Base-by-base conservation (phyloP, 305 asterid genomes). In the Fraxinus albicans region DNA sequence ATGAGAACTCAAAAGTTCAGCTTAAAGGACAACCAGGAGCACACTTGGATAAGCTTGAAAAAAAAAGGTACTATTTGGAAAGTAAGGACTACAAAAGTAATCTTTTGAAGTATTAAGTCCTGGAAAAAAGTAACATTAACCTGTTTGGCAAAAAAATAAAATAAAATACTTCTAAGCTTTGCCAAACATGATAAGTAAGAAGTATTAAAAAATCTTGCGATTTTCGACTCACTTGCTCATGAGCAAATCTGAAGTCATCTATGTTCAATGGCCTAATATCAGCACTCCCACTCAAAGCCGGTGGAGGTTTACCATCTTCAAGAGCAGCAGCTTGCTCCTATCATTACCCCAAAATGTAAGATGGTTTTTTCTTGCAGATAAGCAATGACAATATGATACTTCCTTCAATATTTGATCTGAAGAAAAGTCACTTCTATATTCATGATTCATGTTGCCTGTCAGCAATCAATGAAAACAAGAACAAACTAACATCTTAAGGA, bases 221-320 rank as follows among this genome's bases (percentile, higher is more conserved):
- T 33, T 78, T 72, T 63, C 0, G 10, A 77, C 92, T 87, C 70
- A 90, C 95, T 87, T 82, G 85, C n/a, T 90, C 92, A 35, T 89
- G 93, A 75, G 95, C 95, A 84, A 85, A 90, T 86, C 81, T 89
- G 88, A 91, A 90, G 89, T 91, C 95, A 73, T 90, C 95, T 63
- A 82, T 63, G 79, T 84, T 90, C 40, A 90, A 80, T 1, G 93
- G 78, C 19, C 95, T 91, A 67, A 91, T 89, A 85, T 91, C 93
- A 70, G 88, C 85, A 86, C 91, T 90, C 69, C 89, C 92, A 72
- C 93, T 90, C 83, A 91, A 86, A 81, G 95, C 90, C 23, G 95
- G 93, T n/a, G 85, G 85, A 81, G 90, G 83, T 78, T 70, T 89
- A 72, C 95, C 93, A 84, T 91, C 91, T 75, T 93, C 89, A 40